Conservation (phyloP, 129 eudicot species). For the Mikania micrantha region DNA sequence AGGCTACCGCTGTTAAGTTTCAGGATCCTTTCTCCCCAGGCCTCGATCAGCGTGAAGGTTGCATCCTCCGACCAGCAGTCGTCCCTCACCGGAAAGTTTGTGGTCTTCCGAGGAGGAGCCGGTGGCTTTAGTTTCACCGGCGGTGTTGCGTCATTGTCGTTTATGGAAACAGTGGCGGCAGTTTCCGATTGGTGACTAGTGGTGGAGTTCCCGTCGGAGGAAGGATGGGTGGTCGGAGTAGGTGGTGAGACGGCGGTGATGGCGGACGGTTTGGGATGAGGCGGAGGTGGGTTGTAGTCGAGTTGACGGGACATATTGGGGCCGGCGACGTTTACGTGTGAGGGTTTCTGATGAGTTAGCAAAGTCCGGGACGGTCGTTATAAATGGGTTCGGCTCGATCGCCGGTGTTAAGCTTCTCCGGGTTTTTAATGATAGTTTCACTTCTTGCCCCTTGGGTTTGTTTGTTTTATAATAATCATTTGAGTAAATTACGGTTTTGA, state of each 20-base stretch:
- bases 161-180: slow-evolving; percentile 14
- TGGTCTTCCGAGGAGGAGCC: slow-evolving; percentile 4
- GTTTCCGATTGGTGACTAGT: slow-evolving; percentile 14
- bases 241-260: slow-evolving; percentile 12
- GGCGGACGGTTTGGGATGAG: neutral
- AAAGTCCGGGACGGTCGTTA: neutral
- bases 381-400: slow-evolving; percentile 5
- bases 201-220: slow-evolving; percentile 27
- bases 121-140: slow-evolving; percentile 1
- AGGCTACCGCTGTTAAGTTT: slow-evolving; percentile 58
- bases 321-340: slow-evolving; percentile 19
- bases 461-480: too few species aligned
- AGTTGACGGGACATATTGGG: slow-evolving; percentile 13
- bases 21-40: slow-evolving; percentile 60
- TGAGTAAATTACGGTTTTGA: too few species aligned
- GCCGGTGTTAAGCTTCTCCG: slow-evolving; percentile 12
- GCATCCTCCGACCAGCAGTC: slow-evolving; percentile 74
- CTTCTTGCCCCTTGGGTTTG: neutral
- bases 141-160: slow-evolving; percentile 14
- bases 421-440: neutral
- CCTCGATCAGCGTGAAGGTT: slow-evolving; percentile 57
- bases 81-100: slow-evolving; percentile 40
- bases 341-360: slow-evolving; percentile 5
- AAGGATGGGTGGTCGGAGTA: slow-evolving; percentile 12
- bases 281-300: neutral